Evolutionary conservation across 2,329 filamentous ascomycete genomes (phyloP), one percentile per base, ranked within the genome.

Genomic region (Dothideomycetidae sp.): DNA sequence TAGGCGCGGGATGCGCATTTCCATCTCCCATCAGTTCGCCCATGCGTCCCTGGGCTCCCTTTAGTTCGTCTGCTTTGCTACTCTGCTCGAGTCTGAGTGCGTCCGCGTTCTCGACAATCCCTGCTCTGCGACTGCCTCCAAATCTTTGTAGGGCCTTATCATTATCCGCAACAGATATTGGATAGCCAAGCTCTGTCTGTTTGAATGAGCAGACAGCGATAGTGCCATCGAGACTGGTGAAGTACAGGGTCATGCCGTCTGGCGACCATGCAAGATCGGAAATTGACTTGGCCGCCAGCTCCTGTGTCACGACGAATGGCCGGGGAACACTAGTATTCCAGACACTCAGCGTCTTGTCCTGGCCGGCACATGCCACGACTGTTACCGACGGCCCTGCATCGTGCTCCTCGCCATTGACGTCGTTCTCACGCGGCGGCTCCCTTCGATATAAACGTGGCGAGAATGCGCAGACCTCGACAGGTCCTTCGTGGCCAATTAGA

Each of bases 271-370:
- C 76, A 37, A 98, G 66, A 60, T 98, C 90, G 1, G 85, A 92
- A 46, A 98, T 88, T 1, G 90, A 82, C 56, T 98, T 98, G 29
- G 75, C 75, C 12, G 83, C 78, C 42, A 98, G 60, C 50, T 96
- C 88, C 53, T 93, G 84, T 7, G 85, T 70, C 36, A 96, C 85
- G 13, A 94, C 78, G 13, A 96, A 78, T 0, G 90, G 90, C 14
- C 90, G 69, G 1, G 90, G 86, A 15, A 83, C 93, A 52, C 85
- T 93, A 1, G 92, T 98, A 50, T 94, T 96, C 90, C 90, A 98
- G 26, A 98, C 79, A 51, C 84, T 94, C 29, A 98, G 61, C 2
- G 86, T 90, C 59, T 94, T 96, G 56, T 98, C 90, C 52, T 93
- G 90, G 3, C 90, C 92, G 4, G 88, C 90, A 44, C 88, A 96